phyloP scores from a whole-genome alignment of 179 eudicot species.

The Nepenthes alata region DNA sequence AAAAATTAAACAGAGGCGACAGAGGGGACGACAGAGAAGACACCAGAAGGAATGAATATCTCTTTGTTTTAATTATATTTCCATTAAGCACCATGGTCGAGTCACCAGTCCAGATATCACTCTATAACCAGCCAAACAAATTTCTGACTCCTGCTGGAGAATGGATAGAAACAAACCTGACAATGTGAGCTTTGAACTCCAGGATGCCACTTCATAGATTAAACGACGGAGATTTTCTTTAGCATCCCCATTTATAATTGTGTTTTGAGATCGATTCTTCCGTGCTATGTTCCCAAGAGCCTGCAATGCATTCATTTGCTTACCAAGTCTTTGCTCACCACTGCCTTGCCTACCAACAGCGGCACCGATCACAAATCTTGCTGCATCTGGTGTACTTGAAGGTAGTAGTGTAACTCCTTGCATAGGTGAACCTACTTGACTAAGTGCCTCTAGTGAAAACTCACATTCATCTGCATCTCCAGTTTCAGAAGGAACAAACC shows the following conservation, averaged over 20 bases:
- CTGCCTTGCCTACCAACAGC: slow-evolving; percentile 68
- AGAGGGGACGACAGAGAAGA: too few species aligned
- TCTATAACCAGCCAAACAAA: too few species aligned
- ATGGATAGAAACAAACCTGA: too few species aligned
- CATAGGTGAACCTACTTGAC: slow-evolving; percentile 81
- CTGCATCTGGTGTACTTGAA: slow-evolving; percentile 38
- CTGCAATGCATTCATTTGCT: slow-evolving; percentile 52
- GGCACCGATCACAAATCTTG: slow-evolving; percentile 43
- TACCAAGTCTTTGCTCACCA: slow-evolving; percentile 79
- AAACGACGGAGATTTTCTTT: slow-evolving; percentile 54
- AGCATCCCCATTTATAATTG: slow-evolving; percentile 38
- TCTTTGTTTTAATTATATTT: too few species aligned
- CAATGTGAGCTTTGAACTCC: slow-evolving; percentile 57
- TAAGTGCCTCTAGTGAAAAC: slow-evolving; percentile 77
- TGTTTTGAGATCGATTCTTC: slow-evolving; percentile 49
- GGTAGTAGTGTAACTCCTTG: slow-evolving; percentile 69
- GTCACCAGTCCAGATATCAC: too few species aligned
- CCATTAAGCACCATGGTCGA: too few species aligned
- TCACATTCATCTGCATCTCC: slow-evolving; percentile 74
- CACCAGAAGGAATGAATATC: too few species aligned
- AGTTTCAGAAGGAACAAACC: slow-evolving; percentile 35
- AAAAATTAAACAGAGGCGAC: too few species aligned
- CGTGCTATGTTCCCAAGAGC: slow-evolving; percentile 75
- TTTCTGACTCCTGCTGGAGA: too few species aligned
- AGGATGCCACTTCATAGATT: slow-evolving; percentile 67